Percentiles rank a stretch among this genome's conserved stretches.
Conservation (phyloP, 2,329 filamentous ascomycete genomes). For the Phialocephala sp. region DNA sequence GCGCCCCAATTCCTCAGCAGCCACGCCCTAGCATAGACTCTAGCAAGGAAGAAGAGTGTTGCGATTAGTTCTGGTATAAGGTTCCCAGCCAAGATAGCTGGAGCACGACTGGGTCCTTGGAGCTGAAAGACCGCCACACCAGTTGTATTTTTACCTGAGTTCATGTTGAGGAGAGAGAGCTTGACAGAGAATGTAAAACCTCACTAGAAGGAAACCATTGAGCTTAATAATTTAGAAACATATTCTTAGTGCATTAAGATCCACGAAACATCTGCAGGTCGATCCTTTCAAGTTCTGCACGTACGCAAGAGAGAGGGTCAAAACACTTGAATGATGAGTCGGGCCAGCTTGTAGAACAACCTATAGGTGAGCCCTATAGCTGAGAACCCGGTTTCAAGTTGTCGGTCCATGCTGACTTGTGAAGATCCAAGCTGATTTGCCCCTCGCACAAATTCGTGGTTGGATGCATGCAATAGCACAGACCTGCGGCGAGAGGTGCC, state of each 20-base stretch:
- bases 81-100: constrained; percentile 4
- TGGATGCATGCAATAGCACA: background rate
- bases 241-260: background rate
- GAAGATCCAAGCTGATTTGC: background rate
- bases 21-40: background rate
- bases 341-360: background rate
- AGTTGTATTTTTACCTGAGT: background rate
- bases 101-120: background rate
- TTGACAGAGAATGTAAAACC: background rate
- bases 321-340: background rate
- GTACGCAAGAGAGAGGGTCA: background rate
- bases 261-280: background rate
- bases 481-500: background rate
- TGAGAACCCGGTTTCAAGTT: background rate
- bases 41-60: background rate
- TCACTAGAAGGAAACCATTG: background rate
- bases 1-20: constrained; percentile 1
- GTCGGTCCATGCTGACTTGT: background rate
- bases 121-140: background rate
- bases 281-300: background rate
- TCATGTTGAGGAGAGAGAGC: background rate
- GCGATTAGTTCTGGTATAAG: background rate
- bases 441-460: background rate
- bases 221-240: background rate
- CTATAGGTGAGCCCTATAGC: background rate